A percentile compares a stretch with the other conserved stretches of the same genome.
These are phyloP conservation scores for Bipolaris gigantea DNA, from an alignment of 2,329 filamentous ascomycete genomes.

Conservation along the genomic window DNA sequence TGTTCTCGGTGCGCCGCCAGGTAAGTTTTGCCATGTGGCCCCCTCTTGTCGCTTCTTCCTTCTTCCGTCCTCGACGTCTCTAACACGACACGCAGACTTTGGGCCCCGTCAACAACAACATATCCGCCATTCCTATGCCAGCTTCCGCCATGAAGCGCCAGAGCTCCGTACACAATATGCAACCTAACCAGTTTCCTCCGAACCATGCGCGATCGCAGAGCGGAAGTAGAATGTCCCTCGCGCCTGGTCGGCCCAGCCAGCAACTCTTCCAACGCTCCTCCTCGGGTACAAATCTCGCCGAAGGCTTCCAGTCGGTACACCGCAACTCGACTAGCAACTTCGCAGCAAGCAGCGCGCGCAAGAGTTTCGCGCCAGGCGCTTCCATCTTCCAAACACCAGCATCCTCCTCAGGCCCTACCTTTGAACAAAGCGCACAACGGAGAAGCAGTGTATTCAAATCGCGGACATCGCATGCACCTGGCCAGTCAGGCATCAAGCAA, in stretches of 20 bases:
- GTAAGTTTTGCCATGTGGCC: slow-evolving; percentile 56
- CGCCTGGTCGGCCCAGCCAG: slow-evolving; percentile 76
- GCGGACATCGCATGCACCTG: slow-evolving; percentile 65
- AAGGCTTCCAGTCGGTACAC: slow-evolving; percentile 82
- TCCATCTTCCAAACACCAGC: slow-evolving; percentile 52
- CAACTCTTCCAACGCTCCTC: slow-evolving; percentile 85
- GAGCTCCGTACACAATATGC: slow-evolving; percentile 71
- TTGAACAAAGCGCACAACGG: slow-evolving; percentile 61
- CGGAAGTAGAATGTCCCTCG: slow-evolving; percentile 81
- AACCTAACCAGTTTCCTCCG: slow-evolving; percentile 58
- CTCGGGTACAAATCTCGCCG: slow-evolving; percentile 77
- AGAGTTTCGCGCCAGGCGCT: slow-evolving; percentile 68
- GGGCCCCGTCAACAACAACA: slow-evolving; percentile 78
- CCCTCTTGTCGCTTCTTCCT: slow-evolving; percentile 15
- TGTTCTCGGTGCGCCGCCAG: slow-evolving; percentile 92
- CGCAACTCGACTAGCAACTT: slow-evolving; percentile 77
- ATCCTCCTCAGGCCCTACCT: slow-evolving; percentile 47
- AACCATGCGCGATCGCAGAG: slow-evolving; percentile 77
- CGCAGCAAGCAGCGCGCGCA: slow-evolving; percentile 62
- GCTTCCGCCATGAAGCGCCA: slow-evolving; percentile 92
- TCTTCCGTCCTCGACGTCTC: slow-evolving; percentile 13
- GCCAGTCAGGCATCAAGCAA: slow-evolving; percentile 71
- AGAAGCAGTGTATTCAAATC: slow-evolving; percentile 71
- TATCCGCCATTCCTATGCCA: slow-evolving; percentile 79
- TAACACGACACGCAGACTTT: slow-evolving; percentile 66